Evolutionary conservation across 2,329 filamentous ascomycete genomes (phyloP).

Genomic region (Penicillium sp.): DNA sequence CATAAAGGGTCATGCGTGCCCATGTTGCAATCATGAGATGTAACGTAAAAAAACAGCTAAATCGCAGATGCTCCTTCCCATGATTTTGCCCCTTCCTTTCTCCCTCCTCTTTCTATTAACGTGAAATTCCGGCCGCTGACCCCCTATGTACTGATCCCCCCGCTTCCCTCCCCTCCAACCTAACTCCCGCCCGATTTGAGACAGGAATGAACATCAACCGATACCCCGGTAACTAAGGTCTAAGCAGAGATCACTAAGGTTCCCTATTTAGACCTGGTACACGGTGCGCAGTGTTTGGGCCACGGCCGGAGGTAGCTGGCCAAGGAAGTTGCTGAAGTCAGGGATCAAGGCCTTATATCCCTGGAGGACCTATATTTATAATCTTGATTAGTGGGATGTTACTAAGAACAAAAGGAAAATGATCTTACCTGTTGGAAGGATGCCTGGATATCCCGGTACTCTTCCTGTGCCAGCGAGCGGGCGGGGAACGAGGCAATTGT

Average conservation of each 20-base stretch:
- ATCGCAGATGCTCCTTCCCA: constrained; percentile 15
- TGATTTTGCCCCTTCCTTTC: constrained; percentile 1
- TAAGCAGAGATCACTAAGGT: background rate
- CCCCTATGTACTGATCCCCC: background rate
- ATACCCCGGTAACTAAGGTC: background rate
- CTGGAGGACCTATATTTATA: constrained; percentile 40
- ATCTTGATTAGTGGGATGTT: background rate
- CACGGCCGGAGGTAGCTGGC: constrained; percentile 41
- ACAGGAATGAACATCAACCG: background rate
- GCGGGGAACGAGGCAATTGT: constrained; percentile 71
- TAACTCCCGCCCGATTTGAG: background rate
- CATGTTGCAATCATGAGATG: constrained; percentile 19
- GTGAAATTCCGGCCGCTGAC: background rate
- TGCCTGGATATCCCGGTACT: constrained; percentile 60
- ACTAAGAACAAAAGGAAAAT: background rate
- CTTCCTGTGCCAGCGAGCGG: constrained; percentile 63
- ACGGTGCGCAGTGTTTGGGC: constrained; percentile 44
- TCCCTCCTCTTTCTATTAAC: constrained; percentile 10
- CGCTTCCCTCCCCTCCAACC: background rate
- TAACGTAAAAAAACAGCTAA: constrained; percentile 17
- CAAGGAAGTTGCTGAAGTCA: constrained; percentile 48
- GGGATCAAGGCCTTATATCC: constrained; percentile 51
- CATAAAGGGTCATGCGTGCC: constrained; percentile 15
- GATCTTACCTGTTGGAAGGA: constrained; percentile 72
- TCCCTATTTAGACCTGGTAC: constrained; percentile 41